A percentile compares a stretch with the other conserved stretches of the same genome.
These are phyloP conservation scores for Grigorovia yakushimaensis DNA, from an alignment of 805 yeast genomes.

Conservation along the genomic window DNA sequence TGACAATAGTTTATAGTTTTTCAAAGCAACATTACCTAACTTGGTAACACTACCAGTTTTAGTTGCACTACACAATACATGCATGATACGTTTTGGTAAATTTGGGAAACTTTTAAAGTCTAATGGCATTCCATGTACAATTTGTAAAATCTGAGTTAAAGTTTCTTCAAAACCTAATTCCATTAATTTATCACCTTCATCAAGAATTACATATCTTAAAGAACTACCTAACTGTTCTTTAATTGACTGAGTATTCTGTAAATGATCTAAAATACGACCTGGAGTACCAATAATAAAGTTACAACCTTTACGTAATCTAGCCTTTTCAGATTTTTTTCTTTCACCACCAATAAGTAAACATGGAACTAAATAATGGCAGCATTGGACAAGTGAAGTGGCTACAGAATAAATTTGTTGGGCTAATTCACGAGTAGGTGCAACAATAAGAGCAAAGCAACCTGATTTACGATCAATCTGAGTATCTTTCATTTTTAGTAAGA, in stretches of 20 bases:
- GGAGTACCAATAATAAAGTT: slow-evolving; percentile 96
- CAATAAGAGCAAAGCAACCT: slow-evolving; percentile 81
- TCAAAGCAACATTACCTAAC: slow-evolving; percentile 67
- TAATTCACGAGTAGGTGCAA: slow-evolving; percentile 92
- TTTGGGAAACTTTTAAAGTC: slow-evolving; percentile 36
- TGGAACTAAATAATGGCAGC: slow-evolving; percentile 86
- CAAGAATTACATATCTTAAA: slow-evolving; percentile 79
- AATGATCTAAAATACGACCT: slow-evolving; percentile 89
- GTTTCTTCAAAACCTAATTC: slow-evolving; percentile 97
- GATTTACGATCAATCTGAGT: slow-evolving; percentile 44
- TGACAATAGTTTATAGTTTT: slow-evolving; percentile 63
- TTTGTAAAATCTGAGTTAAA: slow-evolving; percentile 59
- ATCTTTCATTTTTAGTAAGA: slow-evolving; percentile 45
- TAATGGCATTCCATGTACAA: slow-evolving; percentile 39
- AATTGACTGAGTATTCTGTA: slow-evolving; percentile 75
- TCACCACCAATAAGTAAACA: slow-evolving; percentile 98
- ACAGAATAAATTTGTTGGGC: slow-evolving; percentile 85
- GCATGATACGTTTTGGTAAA: slow-evolving; percentile 63
- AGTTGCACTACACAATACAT: slow-evolving; percentile 90
- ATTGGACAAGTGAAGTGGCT: slow-evolving; percentile 57
- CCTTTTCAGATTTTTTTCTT: slow-evolving; percentile 93
- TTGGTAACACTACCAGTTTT: slow-evolving; percentile 71
- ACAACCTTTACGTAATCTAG: slow-evolving; percentile 89
- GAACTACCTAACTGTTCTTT: slow-evolving; percentile 47
- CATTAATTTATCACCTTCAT: slow-evolving; percentile 94